Evolutionary conservation across 768 basidiomycete genomes (phyloP).

Genomic region (Mycena vulgaris): DNA sequence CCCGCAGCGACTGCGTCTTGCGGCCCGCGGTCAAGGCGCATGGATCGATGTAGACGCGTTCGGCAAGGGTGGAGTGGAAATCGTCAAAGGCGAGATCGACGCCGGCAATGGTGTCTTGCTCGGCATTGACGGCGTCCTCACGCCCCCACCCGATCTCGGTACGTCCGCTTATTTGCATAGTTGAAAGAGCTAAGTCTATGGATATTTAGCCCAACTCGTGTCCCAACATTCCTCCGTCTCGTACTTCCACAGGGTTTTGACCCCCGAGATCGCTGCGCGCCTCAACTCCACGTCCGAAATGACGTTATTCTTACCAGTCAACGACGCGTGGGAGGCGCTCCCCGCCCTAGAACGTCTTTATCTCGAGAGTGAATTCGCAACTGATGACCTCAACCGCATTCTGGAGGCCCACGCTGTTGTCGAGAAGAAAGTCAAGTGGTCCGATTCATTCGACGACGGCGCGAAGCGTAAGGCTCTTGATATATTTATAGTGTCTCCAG

Average conservation of each 20-base stretch:
- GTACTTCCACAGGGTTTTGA: constrained; percentile 83
- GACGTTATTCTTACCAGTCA: constrained; percentile 91
- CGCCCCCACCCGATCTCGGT: constrained; percentile 84
- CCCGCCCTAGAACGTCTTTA: constrained; percentile 87
- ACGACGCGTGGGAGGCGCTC: constrained; percentile 87
- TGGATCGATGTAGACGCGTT: constrained; percentile 85
- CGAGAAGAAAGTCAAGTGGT: constrained; percentile 73
- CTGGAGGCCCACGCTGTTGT: constrained; percentile 84
- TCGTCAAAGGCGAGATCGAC: constrained; percentile 70
- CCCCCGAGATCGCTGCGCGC: constrained; percentile 66
- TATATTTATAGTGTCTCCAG: constrained; percentile 14
- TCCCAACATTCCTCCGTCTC: constrained; percentile 73
- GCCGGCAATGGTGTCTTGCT: constrained; percentile 85
- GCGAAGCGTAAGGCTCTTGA: constrained; percentile 65
- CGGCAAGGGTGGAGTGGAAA: constrained; percentile 80
- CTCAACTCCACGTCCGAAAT: constrained; percentile 80
- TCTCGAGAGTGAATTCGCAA: constrained; percentile 89
- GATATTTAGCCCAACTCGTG: constrained; percentile 69
- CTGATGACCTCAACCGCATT: constrained; percentile 84
- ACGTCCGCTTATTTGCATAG: constrained; percentile 44
- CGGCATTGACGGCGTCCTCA: constrained; percentile 82
- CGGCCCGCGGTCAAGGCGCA: constrained; percentile 61
- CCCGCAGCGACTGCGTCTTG: constrained; percentile 84
- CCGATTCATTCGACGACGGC: constrained; percentile 69
- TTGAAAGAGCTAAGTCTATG: background rate